Evolutionary conservation across 1,284 basidiomycete species (phyloP), one percentile per base, ranked within the genome.

Genomic region (Pascua guehoae): DNA sequence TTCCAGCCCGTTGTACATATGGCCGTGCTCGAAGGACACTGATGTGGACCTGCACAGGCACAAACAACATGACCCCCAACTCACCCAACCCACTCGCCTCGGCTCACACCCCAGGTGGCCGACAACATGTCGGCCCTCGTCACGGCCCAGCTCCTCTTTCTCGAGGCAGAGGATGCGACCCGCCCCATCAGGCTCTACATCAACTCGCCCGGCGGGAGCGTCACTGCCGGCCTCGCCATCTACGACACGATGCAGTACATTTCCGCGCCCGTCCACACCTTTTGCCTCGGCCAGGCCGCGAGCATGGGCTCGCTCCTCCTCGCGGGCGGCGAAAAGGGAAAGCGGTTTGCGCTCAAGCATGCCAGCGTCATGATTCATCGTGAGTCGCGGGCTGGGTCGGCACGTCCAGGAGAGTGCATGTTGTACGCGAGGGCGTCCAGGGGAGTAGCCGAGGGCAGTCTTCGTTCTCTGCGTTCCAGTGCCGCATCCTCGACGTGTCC

Each of bases 351-450:
- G 63, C 82, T 96, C 49, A 91, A 91, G 11, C 89, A 96, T 71
- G 87, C 91, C 17, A 91, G 88, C 70, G 91, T 96, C 66, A 96
- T 96, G 92, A 96, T 96, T 52, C 92, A 96, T 74, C 92, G 91
- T 92, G 75, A 74, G 90, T 81, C 32, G 39, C 39, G 45, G 4
- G n/a, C n/a, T n/a, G n/a, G n/a, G n/a, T n/a, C n/a, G n/a, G n/a
- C n/a, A n/a, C n/a, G n/a, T n/a, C n/a, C n/a, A n/a, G n/a, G n/a
- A n/a, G n/a, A n/a, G n/a, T n/a, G n/a, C n/a, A n/a, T n/a, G n/a
- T n/a, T n/a, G n/a, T n/a, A n/a, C n/a, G n/a, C n/a, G n/a, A n/a
- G n/a, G n/a, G n/a, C n/a, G n/a, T n/a, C n/a, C n/a, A n/a, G n/a
- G n/a, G n/a, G n/a, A n/a, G n/a, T n/a, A n/a, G n/a, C n/a, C n/a